These are phyloP conservation scores for Globisporangium polare DNA, from an alignment of 352 stramenopile species.

Conservation along the genomic window DNA sequence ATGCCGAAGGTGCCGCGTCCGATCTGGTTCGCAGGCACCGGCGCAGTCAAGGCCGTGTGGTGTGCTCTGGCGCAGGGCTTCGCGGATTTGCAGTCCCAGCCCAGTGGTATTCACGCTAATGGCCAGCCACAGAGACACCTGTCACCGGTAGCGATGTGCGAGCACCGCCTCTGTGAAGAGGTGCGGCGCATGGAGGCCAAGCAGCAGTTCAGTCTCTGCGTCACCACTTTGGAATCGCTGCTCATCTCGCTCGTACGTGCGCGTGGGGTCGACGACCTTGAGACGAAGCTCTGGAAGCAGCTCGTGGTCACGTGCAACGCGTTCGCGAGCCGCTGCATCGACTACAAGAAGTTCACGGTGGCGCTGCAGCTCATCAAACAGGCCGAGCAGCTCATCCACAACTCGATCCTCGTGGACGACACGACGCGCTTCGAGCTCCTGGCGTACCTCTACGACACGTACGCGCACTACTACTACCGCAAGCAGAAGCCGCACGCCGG, in stretches of 20 bases:
- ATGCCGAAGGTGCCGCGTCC: slow-evolving; percentile 73
- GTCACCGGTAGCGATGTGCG: slow-evolving; percentile 31
- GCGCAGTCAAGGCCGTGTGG: slow-evolving; percentile 81
- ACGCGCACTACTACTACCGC: slow-evolving; percentile 90
- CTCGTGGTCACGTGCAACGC: slow-evolving; percentile 88
- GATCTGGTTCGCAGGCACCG: slow-evolving; percentile 85
- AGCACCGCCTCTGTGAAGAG: slow-evolving; percentile 68
- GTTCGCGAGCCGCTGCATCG: slow-evolving; percentile 81
- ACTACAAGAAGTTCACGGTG: slow-evolving; percentile 74
- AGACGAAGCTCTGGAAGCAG: slow-evolving; percentile 86
- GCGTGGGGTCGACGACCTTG: slow-evolving; percentile 44
- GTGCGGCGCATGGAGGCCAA: slow-evolving; percentile 79
- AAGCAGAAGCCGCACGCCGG: slow-evolving; percentile 78
- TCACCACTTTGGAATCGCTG: slow-evolving; percentile 72
- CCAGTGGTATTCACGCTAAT: neutral
- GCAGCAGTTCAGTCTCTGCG: slow-evolving; percentile 72
- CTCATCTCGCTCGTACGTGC: slow-evolving; percentile 67
- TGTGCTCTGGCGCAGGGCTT: slow-evolving; percentile 62
- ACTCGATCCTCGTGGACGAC: slow-evolving; percentile 57
- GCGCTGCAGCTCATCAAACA: slow-evolving; percentile 85
- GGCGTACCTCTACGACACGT: slow-evolving; percentile 83
- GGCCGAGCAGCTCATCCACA: slow-evolving; percentile 70
- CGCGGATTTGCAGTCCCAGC: slow-evolving; percentile 17
- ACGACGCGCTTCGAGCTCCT: slow-evolving; percentile 60
- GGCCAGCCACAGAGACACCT: neutral